phyloP scores from a whole-genome alignment of 768 basidiomycete genomes.

The Xerocomellus intermedius region DNA sequence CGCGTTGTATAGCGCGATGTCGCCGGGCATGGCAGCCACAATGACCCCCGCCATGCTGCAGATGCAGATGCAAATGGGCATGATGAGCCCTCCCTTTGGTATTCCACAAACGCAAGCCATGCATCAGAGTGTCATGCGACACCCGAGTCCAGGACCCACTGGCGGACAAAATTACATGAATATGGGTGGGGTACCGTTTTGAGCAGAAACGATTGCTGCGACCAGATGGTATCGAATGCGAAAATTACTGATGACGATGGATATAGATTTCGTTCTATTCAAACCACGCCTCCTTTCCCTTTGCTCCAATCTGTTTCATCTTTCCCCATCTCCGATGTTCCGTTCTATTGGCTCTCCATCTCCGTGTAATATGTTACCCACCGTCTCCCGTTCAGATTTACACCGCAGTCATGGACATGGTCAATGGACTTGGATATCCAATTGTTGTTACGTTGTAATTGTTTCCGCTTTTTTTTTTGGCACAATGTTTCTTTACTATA shows the following conservation, averaged over 20 bases:
- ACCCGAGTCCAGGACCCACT: constrained; percentile 65
- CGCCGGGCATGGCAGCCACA: constrained; percentile 29
- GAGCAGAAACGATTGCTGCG: constrained; percentile 15
- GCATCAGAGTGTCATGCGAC: constrained; percentile 84
- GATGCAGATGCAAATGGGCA: constrained; percentile 52
- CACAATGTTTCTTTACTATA: constrained; percentile 12
- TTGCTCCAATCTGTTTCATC: constrained; percentile 21
- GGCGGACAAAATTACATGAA: constrained; percentile 46
- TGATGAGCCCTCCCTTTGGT: constrained; percentile 49
- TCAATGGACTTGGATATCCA: constrained; percentile 57
- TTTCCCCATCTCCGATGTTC: constrained; percentile 18
- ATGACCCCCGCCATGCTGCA: constrained; percentile 35
- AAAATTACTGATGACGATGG: constrained; percentile 15
- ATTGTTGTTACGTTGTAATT: constrained; percentile 52
- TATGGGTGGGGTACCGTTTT: constrained; percentile 37
- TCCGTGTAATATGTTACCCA: constrained; percentile 32
- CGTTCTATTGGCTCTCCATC: constrained; percentile 15
- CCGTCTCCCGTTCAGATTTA: constrained; percentile 25
- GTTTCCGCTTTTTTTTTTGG: constrained; percentile 19
- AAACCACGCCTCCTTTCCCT: neutral
- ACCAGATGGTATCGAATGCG: neutral
- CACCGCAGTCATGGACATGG: constrained; percentile 37
- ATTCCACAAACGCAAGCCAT: constrained; percentile 67
- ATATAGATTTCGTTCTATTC: constrained; percentile 30
- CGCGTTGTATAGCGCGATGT: constrained; percentile 36